phyloP scores from a whole-genome alignment of 225 moss, liverwort and hornwort species.

The Sphagnum contortum region DNA sequence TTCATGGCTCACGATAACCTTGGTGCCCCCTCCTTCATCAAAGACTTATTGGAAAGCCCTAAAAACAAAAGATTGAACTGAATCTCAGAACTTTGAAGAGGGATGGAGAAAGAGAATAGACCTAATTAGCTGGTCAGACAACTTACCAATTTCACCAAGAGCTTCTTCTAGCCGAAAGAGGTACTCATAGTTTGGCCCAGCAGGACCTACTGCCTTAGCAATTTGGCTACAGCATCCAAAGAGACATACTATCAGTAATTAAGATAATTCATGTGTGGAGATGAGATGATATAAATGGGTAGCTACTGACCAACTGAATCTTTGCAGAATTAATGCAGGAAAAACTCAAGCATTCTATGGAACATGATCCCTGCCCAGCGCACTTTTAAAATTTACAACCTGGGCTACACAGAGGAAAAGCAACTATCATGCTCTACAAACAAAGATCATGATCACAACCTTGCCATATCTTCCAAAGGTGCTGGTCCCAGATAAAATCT shows the following conservation, averaged over 20 bases:
- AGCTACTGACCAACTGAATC: no score
- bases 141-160: slow-evolving; percentile 66
- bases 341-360: background rate
- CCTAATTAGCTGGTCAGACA: no score
- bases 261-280: no score
- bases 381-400: no score
- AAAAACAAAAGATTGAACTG: background rate
- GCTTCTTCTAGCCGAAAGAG: slow-evolving; percentile 65
- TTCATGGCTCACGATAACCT: no score
- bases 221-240: slow-evolving; percentile 57
- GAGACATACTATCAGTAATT: no score
- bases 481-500: slow-evolving; percentile 81
- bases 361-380: background rate
- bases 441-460: slow-evolving; percentile 21
- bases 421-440: no score
- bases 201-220: slow-evolving; percentile 80
- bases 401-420: background rate
- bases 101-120: background rate
- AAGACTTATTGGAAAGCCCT: no score
- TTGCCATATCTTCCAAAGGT: slow-evolving; percentile 77
- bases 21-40: no score
- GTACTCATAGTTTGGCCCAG: slow-evolving; percentile 74
- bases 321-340: no score
- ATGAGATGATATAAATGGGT: no score
- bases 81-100: background rate